A percentile compares a stretch with the other conserved stretches of the same genome.
These are phyloP conservation scores for Candida qinlingensis DNA, from an alignment of 805 yeast species.

Conservation along the genomic window DNA sequence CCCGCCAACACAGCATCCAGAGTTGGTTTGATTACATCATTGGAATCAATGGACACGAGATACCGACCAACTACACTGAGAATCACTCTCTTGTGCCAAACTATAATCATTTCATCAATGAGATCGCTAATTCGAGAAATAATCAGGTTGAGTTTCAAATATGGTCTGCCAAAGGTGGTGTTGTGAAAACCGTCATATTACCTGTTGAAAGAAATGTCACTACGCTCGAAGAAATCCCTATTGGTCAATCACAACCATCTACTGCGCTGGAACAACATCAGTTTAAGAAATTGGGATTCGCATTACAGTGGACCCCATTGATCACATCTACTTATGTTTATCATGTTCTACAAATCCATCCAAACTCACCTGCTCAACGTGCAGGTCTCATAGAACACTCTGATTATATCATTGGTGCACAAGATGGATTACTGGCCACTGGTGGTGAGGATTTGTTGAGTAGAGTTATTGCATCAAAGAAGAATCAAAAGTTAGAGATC, in stretches of 20 bases:
- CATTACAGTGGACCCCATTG: constrained; percentile 74
- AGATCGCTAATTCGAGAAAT: constrained; percentile 35
- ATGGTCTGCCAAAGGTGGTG: constrained; percentile 88
- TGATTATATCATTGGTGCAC: constrained; percentile 85
- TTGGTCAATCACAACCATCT: constrained; percentile 3
- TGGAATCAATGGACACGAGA: constrained; percentile 70
- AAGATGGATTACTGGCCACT: constrained; percentile 75
- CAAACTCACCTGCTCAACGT: constrained; percentile 72
- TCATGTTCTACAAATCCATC: constrained; percentile 73
- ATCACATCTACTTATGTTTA: constrained; percentile 77
- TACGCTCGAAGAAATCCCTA: constrained; percentile 25
- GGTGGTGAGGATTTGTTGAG: constrained; percentile 85
- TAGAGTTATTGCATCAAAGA: constrained; percentile 52
- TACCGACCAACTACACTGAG: constrained; percentile 33
- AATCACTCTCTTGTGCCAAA: constrained; percentile 35
- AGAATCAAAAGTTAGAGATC: constrained; percentile 41
- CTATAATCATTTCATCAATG: constrained; percentile 38
- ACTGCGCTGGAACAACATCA: constrained; percentile 26
- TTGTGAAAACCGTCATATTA: constrained; percentile 35
- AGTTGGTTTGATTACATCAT: constrained; percentile 85
- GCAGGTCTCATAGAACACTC: constrained; percentile 82
- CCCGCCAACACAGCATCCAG: constrained; percentile 55
- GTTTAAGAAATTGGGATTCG: constrained; percentile 54
- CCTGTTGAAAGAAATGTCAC: constrained; percentile 26
- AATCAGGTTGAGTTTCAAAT: constrained; percentile 50